These are phyloP conservation scores for Fusarium udum DNA, from an alignment of 2,329 filamentous ascomycete genomes.

Conservation along the genomic window DNA sequence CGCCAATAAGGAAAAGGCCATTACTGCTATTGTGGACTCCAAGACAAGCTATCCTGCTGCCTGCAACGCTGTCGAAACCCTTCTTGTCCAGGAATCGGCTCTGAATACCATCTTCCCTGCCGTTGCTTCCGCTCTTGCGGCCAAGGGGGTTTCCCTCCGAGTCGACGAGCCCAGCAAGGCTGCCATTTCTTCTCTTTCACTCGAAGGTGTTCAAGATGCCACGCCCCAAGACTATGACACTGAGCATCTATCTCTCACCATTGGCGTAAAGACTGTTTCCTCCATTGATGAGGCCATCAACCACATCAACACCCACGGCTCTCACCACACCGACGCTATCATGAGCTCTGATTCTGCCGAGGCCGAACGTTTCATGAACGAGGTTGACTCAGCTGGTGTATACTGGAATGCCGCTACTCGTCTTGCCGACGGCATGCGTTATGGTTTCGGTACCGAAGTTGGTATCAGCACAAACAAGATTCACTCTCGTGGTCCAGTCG, in stretches of 20 bases:
- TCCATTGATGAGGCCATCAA: constrained; percentile 75
- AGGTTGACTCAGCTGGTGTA: constrained; percentile 87
- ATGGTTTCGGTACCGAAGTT: constrained; percentile 97
- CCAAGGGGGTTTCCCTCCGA: constrained; percentile 81
- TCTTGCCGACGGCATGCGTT: constrained; percentile 96
- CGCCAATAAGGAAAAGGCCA: constrained; percentile 76
- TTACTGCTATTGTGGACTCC: constrained; percentile 83
- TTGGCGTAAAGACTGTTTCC: constrained; percentile 84
- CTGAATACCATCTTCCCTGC: constrained; percentile 73
- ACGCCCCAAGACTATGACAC: constrained; percentile 80
- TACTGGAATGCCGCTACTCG: constrained; percentile 98
- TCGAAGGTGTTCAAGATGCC: constrained; percentile 69
- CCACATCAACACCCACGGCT: constrained; percentile 93
- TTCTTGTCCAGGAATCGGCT: constrained; percentile 81
- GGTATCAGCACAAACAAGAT: constrained; percentile 99
- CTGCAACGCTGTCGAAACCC: constrained; percentile 93
- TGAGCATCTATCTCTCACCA: constrained; percentile 85
- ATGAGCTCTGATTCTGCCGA: constrained; percentile 73
- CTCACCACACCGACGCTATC: constrained; percentile 93
- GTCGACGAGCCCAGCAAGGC: constrained; percentile 78
- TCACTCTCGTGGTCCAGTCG: constrained; percentile 91
- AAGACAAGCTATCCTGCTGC: constrained; percentile 96
- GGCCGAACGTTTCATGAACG: constrained; percentile 84
- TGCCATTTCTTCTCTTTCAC: constrained; percentile 61
- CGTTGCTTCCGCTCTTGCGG: constrained; percentile 77